phyloP scores from a whole-genome alignment of 1,139 yeast genomes.

The Ogataea hybrid region DNA sequence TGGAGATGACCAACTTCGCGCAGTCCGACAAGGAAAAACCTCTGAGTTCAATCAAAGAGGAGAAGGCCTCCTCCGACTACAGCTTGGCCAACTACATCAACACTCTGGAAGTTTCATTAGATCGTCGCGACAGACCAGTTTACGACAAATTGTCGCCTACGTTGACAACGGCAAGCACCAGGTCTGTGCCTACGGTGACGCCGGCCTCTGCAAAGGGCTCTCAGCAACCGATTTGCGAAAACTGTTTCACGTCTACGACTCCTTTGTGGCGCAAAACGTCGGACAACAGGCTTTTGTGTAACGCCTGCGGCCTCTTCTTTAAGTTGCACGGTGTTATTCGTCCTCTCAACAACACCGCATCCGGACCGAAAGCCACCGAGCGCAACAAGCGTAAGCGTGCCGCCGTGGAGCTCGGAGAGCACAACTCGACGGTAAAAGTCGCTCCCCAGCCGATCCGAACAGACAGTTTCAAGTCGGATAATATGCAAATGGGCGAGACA shows the following conservation, averaged over 20 bases:
- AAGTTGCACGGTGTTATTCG: constrained; percentile 58
- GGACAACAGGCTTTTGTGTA: constrained; percentile 53
- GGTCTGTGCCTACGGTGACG: constrained; percentile 8
- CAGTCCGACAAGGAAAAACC: constrained; percentile 1
- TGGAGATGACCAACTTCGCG: constrained; percentile 28
- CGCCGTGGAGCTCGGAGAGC: constrained; percentile 7
- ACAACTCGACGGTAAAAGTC: constrained; percentile 15
- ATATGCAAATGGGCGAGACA: constrained; percentile 34
- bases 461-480: constrained; percentile 19
- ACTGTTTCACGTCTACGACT: constrained; percentile 56
- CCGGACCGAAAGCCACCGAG: constrained; percentile 5
- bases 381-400: constrained; percentile 8
- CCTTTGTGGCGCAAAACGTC: constrained; percentile 58
- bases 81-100: constrained; percentile 31
- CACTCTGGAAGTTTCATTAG: constrained; percentile 30
- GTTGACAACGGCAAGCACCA: constrained; percentile 15
- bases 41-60: not conserved
- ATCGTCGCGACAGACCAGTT: constrained; percentile 18
- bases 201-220: constrained; percentile 6
- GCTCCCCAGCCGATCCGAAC: constrained; percentile 4
- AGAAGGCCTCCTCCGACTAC: constrained; percentile 16
- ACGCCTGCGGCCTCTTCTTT: constrained; percentile 58
- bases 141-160: constrained; percentile 7
- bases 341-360: constrained; percentile 37
- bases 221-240: constrained; percentile 40